phyloP scores from a whole-genome alignment of 768 basidiomycete genomes.

The Lactifluus subvellereus region DNA sequence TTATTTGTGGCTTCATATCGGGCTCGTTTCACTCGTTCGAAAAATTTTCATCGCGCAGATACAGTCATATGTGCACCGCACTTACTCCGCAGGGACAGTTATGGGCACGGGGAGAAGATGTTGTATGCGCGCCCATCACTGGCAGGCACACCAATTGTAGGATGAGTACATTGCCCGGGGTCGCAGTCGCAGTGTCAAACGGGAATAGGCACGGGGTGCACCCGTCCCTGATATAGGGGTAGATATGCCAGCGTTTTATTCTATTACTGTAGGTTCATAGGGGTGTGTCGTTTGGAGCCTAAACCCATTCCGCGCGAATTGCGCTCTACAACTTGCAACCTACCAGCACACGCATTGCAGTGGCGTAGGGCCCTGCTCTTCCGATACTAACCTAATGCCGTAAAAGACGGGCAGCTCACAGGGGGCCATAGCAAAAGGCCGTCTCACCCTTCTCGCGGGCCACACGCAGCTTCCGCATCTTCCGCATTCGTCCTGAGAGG shows the following conservation, averaged over 20 bases:
- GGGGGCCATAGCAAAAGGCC: neutral
- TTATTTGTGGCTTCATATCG: conserved; percentile 1
- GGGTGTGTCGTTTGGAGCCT: neutral
- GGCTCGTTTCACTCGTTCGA: neutral
- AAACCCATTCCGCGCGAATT: neutral
- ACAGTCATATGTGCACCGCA: neutral
- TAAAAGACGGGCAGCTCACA: neutral
- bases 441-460: neutral
- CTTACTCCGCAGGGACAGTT: neutral
- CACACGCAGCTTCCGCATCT: neutral
- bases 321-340: no score
- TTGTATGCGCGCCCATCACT: conserved; percentile 10
- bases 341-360: neutral
- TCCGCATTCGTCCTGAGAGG: neutral
- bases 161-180: neutral
- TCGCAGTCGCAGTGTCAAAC: neutral
- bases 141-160: neutral
- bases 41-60: conserved; percentile 1
- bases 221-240: neutral
- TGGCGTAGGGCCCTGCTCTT: neutral
- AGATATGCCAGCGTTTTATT: neutral
- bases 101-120: neutral
- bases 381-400: neutral
- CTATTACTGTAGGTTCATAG: neutral
- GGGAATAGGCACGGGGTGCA: neutral